Base-by-base conservation (phyloP, 2,329 filamentous ascomycete genomes). In the Grosmannia penicillata region DNA sequence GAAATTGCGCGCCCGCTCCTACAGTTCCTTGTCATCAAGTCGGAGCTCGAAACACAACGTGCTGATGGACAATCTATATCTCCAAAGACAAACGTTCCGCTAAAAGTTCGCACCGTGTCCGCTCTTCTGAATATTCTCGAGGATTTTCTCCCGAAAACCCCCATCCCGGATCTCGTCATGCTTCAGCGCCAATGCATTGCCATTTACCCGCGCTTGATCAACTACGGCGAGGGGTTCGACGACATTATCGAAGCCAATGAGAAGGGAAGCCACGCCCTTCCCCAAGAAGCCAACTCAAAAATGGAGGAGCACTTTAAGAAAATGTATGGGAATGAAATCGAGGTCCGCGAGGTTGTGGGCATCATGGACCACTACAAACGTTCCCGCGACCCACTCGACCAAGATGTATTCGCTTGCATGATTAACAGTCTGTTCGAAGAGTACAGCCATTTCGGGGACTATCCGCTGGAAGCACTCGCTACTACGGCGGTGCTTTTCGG, bases 281-380 rank as follows among this genome's bases (percentile, higher is more conserved):
- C 87, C 0, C 67, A 72, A 17, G 75, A 78, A 18, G 84, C 89
- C 38, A 87, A 93, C 48, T 75, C 72, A 46, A 83, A 85, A 55
- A 98, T 98, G 91, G 87, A 96, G 53, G 85, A 95, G 48, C 79
- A 94, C 45, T 98, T 95, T 57, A 95, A 94, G 59, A 83, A 83
- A 52, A 96, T 98, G 87, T 98, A 98, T 55, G 82, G 84, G 47
- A 81, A 84, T 47, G 85, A 95, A 48, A 76, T 87, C 17, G 80
- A 89, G 45, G 82, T 95, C 15, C 75, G 84, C 39, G 76, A 84
- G 39, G 82, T 98, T 46, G 81, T 98, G 37, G 78, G 82, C 44
- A 74, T 85, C 28, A 72, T 98, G 51, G 78, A 85, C 46, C 72
- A 74, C 40, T 93, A 94, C 62, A 96, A 98, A 56, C 77, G 77